A percentile compares a stretch with the other conserved stretches of the same genome.
These are phyloP conservation scores for Fusarium abutilonis DNA, from an alignment of 2,329 filamentous ascomycete species.

Conservation along the genomic window DNA sequence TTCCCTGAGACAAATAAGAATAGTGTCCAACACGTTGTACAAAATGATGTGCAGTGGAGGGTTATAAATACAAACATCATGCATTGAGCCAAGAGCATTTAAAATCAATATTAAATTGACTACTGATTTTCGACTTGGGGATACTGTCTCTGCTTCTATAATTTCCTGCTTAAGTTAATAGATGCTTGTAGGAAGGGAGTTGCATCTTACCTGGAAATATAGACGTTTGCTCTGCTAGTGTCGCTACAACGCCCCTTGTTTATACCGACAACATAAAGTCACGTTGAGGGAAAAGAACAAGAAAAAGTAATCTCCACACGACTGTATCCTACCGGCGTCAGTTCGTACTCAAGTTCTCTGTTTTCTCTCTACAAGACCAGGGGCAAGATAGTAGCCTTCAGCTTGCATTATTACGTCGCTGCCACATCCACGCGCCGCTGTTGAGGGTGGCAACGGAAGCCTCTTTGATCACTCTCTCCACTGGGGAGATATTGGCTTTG, in stretches of 20 bases:
- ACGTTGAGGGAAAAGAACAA: constrained; percentile 3
- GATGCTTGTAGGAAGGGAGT: background rate
- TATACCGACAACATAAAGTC: background rate
- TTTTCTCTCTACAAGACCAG: constrained; percentile 17
- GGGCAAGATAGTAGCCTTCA: constrained; percentile 17
- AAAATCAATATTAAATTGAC: too few species aligned
- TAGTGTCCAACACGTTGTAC: too few species aligned
- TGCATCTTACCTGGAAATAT: constrained; percentile 9
- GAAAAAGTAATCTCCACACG: background rate
- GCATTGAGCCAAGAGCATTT: too few species aligned
- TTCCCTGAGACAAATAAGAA: background rate
- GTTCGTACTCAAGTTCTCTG: constrained; percentile 19
- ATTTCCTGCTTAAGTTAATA: background rate
- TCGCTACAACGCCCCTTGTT: constrained; percentile 3
- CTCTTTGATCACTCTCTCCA: constrained; percentile 21
- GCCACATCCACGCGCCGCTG: constrained; percentile 10
- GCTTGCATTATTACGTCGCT: background rate
- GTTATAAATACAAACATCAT: too few species aligned
- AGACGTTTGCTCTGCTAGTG: constrained; percentile 12
- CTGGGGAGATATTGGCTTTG: constrained; percentile 19
- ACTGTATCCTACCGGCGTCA: constrained; percentile 24
- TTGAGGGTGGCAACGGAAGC: constrained; percentile 24
- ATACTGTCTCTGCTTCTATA: background rate
- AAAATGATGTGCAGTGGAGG: background rate
- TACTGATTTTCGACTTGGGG: too few species aligned